Base-by-base conservation (phyloP, 179 eudicot species). In the Vitellaria paradoxa region DNA sequence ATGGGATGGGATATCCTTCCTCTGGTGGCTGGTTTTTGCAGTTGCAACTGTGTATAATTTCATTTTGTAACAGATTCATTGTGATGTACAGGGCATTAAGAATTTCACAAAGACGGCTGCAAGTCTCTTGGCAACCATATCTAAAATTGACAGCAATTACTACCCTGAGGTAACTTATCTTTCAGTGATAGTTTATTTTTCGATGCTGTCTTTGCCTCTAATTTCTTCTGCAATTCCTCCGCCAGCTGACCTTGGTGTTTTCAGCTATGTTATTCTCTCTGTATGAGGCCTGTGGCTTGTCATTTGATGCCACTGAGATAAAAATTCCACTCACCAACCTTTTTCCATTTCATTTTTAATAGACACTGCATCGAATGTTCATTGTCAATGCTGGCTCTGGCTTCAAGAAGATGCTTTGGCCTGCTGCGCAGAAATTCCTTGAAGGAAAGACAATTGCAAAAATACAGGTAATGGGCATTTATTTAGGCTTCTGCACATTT, bases 341-440 rank as follows among this genome's bases (percentile, higher is more conserved):
- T 59, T 57, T 23, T 50, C 52, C 42, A 56, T 50, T 20, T 45
- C 20, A 24, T 68, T 68, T 81, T 69, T 42, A 45, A 12, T 78
- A 88, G 91, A 88, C 91, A 37, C 85, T 88, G 60, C 85, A 88
- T 73, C 83, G 81, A 46, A 84, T 88, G 91, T 83, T 78, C 68
- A 56, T 88, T 55, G 89, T 86, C 23, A 88, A 88, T 84, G 91
- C 91, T 79, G 88, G 88, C 70, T 23, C 85, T 72, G 88, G 84
- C 68, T 90, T 90, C 77, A 91, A 83, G 82, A 92, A 82, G 82
- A 74, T 89, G 86, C 85, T 93, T 65, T 93, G 97, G 97, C 92
- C 93, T 75, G 92, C 91, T 70, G 92, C 90, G 18, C 89, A 90
- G 77, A 93, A 84, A 70, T 85, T 91, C 84, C 84, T 93, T 77